These are phyloP conservation scores for Elsinoe necatrix DNA, from an alignment of 2,329 filamentous ascomycete species.

Conservation along the genomic window DNA sequence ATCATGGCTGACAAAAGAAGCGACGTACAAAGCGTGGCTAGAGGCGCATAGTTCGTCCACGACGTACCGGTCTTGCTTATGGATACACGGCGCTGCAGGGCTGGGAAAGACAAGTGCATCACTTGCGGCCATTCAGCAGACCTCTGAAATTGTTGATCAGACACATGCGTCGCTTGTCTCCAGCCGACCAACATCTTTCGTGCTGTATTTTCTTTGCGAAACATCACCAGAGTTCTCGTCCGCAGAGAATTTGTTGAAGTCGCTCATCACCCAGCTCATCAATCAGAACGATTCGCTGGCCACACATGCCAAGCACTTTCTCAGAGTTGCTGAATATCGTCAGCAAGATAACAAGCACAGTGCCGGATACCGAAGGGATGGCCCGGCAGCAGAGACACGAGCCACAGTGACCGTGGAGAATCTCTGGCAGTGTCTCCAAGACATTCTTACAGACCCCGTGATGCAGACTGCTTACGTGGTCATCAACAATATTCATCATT, in stretches of 20 bases:
- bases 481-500: slow-evolving; percentile 7
- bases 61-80: background rate
- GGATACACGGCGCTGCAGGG: background rate
- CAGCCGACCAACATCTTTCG: background rate
- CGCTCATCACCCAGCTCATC: slow-evolving; percentile 14
- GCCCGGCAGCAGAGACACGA: background rate
- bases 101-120: background rate
- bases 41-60: background rate
- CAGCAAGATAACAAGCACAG: background rate
- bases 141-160: background rate
- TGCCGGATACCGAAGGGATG: background rate
- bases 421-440: slow-evolving; percentile 13
- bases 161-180: background rate
- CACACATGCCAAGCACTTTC: slow-evolving; percentile 9
- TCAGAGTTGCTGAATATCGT: background rate
- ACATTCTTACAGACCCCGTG: slow-evolving; percentile 12
- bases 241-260: slow-evolving; percentile 15
- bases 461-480: background rate
- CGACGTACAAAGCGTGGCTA: background rate
- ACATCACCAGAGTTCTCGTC: background rate
- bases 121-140: background rate
- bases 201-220: slow-evolving; percentile 15
- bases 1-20: background rate
- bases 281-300: slow-evolving; percentile 16
- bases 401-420: slow-evolving; percentile 12